Conservation (phyloP, 306 rosid species). For the Prosopis cineraria region DNA sequence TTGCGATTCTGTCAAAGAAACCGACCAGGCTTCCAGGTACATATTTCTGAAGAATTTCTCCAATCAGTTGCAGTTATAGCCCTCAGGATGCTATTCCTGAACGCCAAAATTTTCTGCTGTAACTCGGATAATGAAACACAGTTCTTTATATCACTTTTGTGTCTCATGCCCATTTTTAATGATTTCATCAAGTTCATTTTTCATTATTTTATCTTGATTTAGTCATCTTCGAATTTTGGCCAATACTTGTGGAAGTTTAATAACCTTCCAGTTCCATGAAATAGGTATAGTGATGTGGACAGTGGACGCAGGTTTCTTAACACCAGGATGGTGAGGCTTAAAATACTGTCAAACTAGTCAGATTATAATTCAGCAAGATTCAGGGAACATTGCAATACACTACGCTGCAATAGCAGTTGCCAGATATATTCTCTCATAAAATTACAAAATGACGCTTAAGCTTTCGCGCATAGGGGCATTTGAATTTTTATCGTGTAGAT, state of each 20-base stretch:
- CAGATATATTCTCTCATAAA: not conserved
- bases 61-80: not conserved
- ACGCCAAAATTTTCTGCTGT: conserved; percentile 22
- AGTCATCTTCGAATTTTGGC: not conserved
- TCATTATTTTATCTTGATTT: not conserved
- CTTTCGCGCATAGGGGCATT: not conserved
- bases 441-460: not conserved
- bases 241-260: not conserved
- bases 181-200: not conserved
- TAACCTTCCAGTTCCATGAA: not conserved
- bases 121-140: not conserved
- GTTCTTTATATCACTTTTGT: conserved; percentile 3
- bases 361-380: not conserved
- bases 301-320: not conserved
- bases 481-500: not conserved
- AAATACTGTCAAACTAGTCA: not conserved
- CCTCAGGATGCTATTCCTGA: conserved; percentile 14
- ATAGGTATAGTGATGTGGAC: not conserved
- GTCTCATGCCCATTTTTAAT: not conserved
- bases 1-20: not conserved
- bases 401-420: not conserved
- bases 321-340: not conserved
- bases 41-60: not conserved
- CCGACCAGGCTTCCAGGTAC: not conserved
- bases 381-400: not conserved